These are phyloP conservation scores for Calocybe cyanea DNA, from an alignment of 768 basidiomycete genomes.

Conservation along the genomic window DNA sequence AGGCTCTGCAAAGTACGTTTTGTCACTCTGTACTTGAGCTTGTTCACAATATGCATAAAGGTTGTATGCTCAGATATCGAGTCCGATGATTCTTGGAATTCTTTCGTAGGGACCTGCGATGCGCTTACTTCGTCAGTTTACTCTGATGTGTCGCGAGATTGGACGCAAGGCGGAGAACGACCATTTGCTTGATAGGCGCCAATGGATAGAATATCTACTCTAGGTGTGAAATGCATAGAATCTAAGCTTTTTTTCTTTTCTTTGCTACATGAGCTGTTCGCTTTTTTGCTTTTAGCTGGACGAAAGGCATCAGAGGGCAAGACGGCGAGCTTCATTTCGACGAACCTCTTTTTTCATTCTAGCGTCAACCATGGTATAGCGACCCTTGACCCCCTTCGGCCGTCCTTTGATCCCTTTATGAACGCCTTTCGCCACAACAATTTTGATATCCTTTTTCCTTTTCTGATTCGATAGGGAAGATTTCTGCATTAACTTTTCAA, in stretches of 20 bases:
- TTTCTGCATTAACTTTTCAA: conserved; percentile 88
- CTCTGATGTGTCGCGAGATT: background rate
- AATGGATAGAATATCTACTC: background rate
- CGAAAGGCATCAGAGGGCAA: conserved; percentile 10
- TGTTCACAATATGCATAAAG: conserved; percentile 27
- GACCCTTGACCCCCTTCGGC: conserved; percentile 94
- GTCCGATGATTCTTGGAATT: conserved; percentile 41
- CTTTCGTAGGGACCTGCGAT: conserved; percentile 30
- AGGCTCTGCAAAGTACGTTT: conserved; percentile 51
- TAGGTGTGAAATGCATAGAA: background rate
- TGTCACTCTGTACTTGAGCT: background rate
- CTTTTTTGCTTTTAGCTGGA: conserved; percentile 79
- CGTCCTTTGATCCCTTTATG: conserved; percentile 89
- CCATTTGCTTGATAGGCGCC: background rate
- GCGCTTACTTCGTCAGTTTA: conserved; percentile 28
- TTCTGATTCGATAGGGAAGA: conserved; percentile 66
- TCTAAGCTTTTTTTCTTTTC: conserved; percentile 42
- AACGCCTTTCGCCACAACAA: conserved; percentile 89
- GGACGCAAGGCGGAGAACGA: background rate
- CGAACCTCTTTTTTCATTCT: conserved; percentile 90
- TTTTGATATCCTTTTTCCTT: conserved; percentile 69
- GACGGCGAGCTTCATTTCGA: conserved; percentile 2
- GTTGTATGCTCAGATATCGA: conserved; percentile 36
- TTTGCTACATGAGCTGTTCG: conserved; percentile 72
- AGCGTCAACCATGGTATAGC: conserved; percentile 91